Percentiles rank a stretch among this genome's conserved stretches.
Evolutionary conservation across 768 basidiomycete genomes (phyloP).

Genomic region (Hebeloma cylindrosporum): DNA sequence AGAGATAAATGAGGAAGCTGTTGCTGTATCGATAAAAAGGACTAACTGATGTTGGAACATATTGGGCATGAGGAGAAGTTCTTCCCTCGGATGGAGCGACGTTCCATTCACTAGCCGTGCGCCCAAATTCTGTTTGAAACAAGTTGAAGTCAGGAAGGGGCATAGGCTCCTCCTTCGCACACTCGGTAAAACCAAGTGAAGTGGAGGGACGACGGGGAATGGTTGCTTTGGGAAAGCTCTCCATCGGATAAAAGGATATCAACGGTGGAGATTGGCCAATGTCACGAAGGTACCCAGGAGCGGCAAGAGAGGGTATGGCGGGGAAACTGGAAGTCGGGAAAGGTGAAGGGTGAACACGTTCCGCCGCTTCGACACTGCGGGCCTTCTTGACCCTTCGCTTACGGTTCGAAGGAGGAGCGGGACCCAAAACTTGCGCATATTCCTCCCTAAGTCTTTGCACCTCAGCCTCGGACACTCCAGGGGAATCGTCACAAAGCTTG

Average conservation of each 20-base stretch:
- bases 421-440: conserved; percentile 32
- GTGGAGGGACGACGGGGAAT: conserved; percentile 35
- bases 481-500: conserved; percentile 21
- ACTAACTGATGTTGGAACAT: no score
- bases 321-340: conserved; percentile 2
- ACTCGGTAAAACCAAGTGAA: conserved; percentile 27
- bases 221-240: conserved; percentile 21
- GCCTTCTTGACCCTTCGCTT: conserved; percentile 30
- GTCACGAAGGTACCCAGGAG: no score
- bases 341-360: neutral
- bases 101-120: no score
- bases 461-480: conserved; percentile 21
- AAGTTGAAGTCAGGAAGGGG: no score
- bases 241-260: no score
- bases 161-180: no score
- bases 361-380: conserved; percentile 15
- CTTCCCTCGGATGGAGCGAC: no score
- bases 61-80: no score
- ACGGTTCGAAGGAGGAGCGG: conserved; percentile 36
- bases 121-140: no score
- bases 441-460: conserved; percentile 36
- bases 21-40: no score
- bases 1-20: no score
- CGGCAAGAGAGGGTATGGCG: conserved; percentile 21
- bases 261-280: no score